Evolutionary conservation across 1,284 basidiomycete species (phyloP).

Genomic region (Microstroma glucosiphilum): DNA sequence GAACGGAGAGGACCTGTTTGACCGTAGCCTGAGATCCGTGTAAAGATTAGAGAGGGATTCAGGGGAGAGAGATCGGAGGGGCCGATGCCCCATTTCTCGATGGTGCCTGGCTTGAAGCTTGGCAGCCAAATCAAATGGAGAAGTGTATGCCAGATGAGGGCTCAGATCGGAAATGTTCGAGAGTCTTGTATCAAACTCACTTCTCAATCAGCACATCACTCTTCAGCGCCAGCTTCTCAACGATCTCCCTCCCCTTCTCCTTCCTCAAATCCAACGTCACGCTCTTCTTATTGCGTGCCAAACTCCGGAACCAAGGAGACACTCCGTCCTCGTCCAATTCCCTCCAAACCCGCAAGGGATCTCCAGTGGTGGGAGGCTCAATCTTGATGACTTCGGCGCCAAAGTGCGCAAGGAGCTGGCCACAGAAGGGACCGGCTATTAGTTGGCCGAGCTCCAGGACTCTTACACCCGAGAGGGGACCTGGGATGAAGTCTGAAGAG

Average conservation of each 20-base stretch:
- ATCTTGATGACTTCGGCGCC: conserved; percentile 15
- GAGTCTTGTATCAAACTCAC: too few species aligned
- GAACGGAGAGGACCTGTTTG: conserved; percentile 8
- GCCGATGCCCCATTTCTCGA: conserved; percentile 8
- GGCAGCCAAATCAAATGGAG: neutral
- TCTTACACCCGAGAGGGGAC: conserved; percentile 3
- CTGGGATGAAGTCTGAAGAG: neutral
- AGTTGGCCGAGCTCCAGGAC: conserved; percentile 13
- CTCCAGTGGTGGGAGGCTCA: conserved; percentile 9
- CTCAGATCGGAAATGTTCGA: neutral
- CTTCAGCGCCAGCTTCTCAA: neutral
- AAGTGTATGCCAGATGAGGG: neutral
- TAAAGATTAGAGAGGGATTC: conserved; percentile 8
- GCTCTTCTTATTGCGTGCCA: conserved; percentile 8
- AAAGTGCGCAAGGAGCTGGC: conserved; percentile 9
- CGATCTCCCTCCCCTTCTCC: conserved; percentile 6
- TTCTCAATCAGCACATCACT: conserved; percentile 11
- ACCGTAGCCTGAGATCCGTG: conserved; percentile 11
- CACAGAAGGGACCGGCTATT: conserved; percentile 14
- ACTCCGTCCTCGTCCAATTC: conserved; percentile 12
- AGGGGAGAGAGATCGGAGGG: neutral
- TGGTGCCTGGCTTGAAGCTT: conserved; percentile 10
- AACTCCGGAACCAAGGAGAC: conserved; percentile 11
- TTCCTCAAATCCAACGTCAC: conserved; percentile 5
- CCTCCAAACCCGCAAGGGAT: conserved; percentile 11